A percentile compares a stretch with the other conserved stretches of the same genome.
Evolutionary conservation across 257 asterid species (phyloP).

Genomic region (Eucommia ulmoides): DNA sequence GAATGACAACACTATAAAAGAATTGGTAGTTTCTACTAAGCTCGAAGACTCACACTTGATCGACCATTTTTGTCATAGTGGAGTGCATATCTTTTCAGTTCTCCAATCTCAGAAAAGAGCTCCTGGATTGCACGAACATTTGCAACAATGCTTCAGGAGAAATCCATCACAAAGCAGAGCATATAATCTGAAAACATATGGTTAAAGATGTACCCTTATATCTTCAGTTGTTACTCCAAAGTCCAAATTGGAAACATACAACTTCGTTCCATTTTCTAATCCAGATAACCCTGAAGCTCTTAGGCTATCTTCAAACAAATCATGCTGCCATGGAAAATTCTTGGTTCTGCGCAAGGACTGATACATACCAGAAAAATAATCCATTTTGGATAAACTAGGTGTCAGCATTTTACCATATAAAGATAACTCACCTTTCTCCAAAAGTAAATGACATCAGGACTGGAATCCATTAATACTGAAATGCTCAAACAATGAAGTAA

Average conservation of each 20-base stretch:
- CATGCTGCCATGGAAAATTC: slow-evolving; percentile 79
- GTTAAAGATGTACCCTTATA: slow-evolving; percentile 70
- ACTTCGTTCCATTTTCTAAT: slow-evolving; percentile 52
- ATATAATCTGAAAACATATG: slow-evolving; percentile 14
- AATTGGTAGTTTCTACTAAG: too few relatives aligned
- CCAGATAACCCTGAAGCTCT: slow-evolving; percentile 78
- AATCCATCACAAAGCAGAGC: slow-evolving; percentile 17
- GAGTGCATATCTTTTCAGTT: slow-evolving; percentile 61
- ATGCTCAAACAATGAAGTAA: slow-evolving; percentile 38
- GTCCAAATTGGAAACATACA: slow-evolving; percentile 64
- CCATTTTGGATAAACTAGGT: slow-evolving; percentile 42
- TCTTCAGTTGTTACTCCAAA: slow-evolving; percentile 74
- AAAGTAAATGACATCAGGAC: slow-evolving; percentile 33
- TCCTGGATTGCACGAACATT: slow-evolving; percentile 51
- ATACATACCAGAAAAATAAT: slow-evolving; percentile 49
- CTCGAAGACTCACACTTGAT: slow-evolving; percentile 57
- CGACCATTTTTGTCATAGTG: slow-evolving; percentile 86
- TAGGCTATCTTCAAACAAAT: slow-evolving; percentile 74
- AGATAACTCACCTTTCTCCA: slow-evolving; percentile 41
- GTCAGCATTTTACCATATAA: slow-evolving; percentile 48
- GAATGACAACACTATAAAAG: too few relatives aligned
- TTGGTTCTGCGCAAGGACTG: slow-evolving; percentile 84
- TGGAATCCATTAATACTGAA: slow-evolving; percentile 30
- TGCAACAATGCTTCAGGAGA: slow-evolving; percentile 31
- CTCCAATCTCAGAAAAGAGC: slow-evolving; percentile 81